Conservation (phyloP, 2,329 filamentous ascomycete species). For the Alternaria novae-zelandiae region DNA sequence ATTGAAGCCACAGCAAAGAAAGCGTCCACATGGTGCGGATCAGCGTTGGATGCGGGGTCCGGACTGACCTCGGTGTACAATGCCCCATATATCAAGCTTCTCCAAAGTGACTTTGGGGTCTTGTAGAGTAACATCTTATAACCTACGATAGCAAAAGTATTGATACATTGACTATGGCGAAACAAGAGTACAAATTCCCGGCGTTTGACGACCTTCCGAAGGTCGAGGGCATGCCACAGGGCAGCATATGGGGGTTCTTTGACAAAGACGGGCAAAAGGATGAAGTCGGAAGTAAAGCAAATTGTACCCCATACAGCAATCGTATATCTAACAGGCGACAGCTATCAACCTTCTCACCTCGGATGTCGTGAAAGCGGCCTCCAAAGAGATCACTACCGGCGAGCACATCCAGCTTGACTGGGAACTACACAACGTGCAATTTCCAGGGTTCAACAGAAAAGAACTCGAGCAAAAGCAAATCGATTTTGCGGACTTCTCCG, state of each 20-base stretch:
- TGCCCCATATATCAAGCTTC: background rate
- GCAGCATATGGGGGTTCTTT: slow-evolving; percentile 44
- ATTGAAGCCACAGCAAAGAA: background rate
- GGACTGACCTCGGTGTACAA: background rate
- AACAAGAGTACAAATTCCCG: slow-evolving; percentile 31
- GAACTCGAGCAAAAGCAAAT: slow-evolving; percentile 60
- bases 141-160: background rate
- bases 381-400: slow-evolving; percentile 59
- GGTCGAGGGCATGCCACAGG: slow-evolving; percentile 41
- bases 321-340: slow-evolving; percentile 30
- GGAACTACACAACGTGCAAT: slow-evolving; percentile 63
- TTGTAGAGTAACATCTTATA: background rate
- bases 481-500: slow-evolving; percentile 46
- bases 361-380: slow-evolving; percentile 58
- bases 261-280: slow-evolving; percentile 52
- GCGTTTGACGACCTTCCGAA: slow-evolving; percentile 43
- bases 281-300: slow-evolving; percentile 57
- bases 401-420: slow-evolving; percentile 61
- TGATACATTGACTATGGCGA: background rate
- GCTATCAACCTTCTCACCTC: slow-evolving; percentile 56
- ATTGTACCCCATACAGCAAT: background rate
- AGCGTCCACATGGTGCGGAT: background rate
- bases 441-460: slow-evolving; percentile 61
- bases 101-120: background rate
- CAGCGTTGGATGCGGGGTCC: slow-evolving; percentile 3